phyloP scores from a whole-genome alignment of 768 basidiomycete species.

The Myochromella boudieri region DNA sequence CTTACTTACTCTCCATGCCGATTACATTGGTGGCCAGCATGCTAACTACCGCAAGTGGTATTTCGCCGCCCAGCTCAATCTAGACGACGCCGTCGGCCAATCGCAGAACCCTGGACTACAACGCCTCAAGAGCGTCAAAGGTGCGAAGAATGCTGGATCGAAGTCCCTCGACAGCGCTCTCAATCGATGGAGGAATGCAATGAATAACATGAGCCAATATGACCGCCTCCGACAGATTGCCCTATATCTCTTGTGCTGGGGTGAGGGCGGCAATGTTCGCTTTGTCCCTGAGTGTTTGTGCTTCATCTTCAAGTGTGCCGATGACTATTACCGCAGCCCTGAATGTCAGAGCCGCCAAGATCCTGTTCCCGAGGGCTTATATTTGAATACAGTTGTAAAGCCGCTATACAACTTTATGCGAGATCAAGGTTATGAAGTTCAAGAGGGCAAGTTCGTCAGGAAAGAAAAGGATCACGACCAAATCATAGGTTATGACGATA shows the following conservation, averaged over 20 bases:
- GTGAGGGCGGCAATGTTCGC: constrained; percentile 95
- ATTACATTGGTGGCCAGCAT: constrained; percentile 98
- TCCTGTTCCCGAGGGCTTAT: constrained; percentile 92
- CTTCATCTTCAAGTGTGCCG: constrained; percentile 99
- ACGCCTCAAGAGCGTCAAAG: constrained; percentile 82
- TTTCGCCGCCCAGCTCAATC: constrained; percentile 97
- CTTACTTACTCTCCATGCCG: constrained; percentile 93
- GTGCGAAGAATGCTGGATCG: constrained; percentile 43
- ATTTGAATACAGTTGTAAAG: constrained; percentile 88
- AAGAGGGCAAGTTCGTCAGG: constrained; percentile 92
- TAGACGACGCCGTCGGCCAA: constrained; percentile 97
- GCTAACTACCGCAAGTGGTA: constrained; percentile 99
- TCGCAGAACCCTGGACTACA: constrained; percentile 91
- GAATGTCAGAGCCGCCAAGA: constrained; percentile 96
- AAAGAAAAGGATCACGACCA: constrained; percentile 93
- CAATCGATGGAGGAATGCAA: constrained; percentile 95
- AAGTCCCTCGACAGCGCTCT: constrained; percentile 94
- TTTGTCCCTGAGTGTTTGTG: constrained; percentile 96
- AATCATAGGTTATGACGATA: constrained; percentile 99
- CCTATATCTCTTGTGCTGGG: constrained; percentile 96
- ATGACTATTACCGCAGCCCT: constrained; percentile 97
- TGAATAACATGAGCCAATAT: constrained; percentile 99
- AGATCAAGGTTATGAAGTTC: constrained; percentile 95
- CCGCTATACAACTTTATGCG: constrained; percentile 95
- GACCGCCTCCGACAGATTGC: constrained; percentile 96